Percentiles rank a stretch among this genome's conserved stretches.
Evolutionary conservation across 129 eudicot species (phyloP).

Genomic region (carrot (Daucus carota)): DNA sequence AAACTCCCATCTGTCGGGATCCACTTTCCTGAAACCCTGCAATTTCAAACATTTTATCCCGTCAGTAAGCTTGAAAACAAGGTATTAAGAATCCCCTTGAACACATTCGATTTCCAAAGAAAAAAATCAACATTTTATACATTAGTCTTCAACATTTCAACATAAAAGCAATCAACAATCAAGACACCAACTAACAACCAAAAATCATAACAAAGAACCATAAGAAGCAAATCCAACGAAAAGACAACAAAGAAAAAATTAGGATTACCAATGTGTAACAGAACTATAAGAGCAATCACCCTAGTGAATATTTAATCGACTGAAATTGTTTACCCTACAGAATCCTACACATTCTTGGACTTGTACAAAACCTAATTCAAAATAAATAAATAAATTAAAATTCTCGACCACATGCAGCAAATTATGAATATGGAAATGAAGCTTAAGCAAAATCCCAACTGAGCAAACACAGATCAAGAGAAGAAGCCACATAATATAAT

Average conservation of each 20-base stretch:
- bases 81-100: neutral
- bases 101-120: neutral
- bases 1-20: constrained; percentile 90
- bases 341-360: neutral
- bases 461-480: neutral
- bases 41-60: neutral
- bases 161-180: neutral
- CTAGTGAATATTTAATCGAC: neutral
- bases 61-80: neutral
- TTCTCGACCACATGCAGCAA: neutral
- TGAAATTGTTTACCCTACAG: neutral
- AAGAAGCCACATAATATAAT: neutral
- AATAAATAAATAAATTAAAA: too few species aligned
- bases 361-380: too few species aligned
- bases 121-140: neutral
- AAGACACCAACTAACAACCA: neutral
- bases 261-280: neutral
- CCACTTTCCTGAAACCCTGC: constrained; percentile 88
- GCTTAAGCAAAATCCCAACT: neutral
- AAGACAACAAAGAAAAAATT: neutral
- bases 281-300: neutral
- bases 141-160: neutral
- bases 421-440: neutral
- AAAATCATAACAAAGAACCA: neutral
- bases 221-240: neutral